Conservation (phyloP, 208 protist genomes). For the Leishmania arabica region DNA sequence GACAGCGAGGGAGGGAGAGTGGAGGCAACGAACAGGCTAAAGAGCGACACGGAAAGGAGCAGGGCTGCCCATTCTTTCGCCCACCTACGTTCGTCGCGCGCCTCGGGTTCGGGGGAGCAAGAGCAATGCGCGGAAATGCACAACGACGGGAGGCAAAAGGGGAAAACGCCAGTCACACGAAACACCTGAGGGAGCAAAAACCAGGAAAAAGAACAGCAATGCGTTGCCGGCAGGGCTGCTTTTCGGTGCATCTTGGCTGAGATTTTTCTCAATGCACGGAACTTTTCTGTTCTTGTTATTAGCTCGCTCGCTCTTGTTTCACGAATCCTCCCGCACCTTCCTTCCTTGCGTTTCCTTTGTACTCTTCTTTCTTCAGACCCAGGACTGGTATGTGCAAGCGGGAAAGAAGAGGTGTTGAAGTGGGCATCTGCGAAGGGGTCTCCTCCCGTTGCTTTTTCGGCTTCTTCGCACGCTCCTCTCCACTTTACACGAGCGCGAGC, state of each 20-base stretch:
- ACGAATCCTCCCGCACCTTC: background rate
- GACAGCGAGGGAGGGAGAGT: background rate
- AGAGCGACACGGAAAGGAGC: no score
- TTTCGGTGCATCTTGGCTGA: background rate
- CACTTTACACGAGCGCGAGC: background rate
- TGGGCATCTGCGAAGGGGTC: background rate
- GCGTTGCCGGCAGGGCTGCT: background rate
- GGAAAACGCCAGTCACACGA: background rate
- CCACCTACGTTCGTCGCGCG: background rate
- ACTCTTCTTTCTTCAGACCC: background rate
- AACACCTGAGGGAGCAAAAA: slow-evolving; percentile 18
- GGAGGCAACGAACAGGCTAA: background rate
- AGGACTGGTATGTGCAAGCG: background rate
- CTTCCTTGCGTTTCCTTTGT: background rate
- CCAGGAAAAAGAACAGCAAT: slow-evolving; percentile 17
- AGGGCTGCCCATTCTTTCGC: background rate
- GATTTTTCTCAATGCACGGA: background rate
- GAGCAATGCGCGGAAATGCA: background rate
- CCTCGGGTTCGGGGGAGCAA: background rate
- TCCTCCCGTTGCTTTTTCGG: background rate
- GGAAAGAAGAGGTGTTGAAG: background rate
- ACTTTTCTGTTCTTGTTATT: background rate
- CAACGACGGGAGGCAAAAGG: background rate
- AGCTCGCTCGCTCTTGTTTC: background rate
- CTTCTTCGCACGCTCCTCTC: background rate